Evolutionary conservation across 148 eudicot genomes (phyloP), one percentile per base, ranked within the genome.

Genomic region (Hydrangea macrophylla): DNA sequence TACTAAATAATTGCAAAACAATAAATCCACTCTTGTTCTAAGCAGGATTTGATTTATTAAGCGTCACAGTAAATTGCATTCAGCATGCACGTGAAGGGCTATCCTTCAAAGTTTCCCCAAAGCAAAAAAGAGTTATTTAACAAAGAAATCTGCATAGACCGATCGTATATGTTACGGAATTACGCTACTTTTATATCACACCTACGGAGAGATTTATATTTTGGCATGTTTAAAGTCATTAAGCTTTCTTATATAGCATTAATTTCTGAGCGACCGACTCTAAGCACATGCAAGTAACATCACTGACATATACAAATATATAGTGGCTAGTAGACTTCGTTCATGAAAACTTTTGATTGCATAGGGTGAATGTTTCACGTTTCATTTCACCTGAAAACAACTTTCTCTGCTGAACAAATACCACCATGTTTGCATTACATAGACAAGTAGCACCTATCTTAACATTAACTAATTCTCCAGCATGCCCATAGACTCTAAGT

Each of bases 391-490:
- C 56, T 6, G 24, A 13, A 17, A 54, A 10, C 61, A 33, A 42
- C 48, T n/a, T 33, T 42, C 5, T 22, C 48, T 25, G 59, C 55
- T 54, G 6, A 10, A 64, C 0, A 10, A 40, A 64, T 8, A 40
- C 12, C 22, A 37, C 15, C 9, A 9, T 58, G 58, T 8, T 33
- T 35, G 1, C 24, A 59, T 5, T 11, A 66, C 37, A 36, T 45
- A 73, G 23, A 1, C 23, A 55, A n/a, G 39, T 73, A 59, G 42
- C 30, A 61, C n/a, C 17, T 40, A 11, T 48, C 65, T 45, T 30
- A 53, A 26, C 2, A 30, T 37, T n/a, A n/a, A n/a, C n/a, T n/a
- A n/a, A n/a, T n/a, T n/a, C n/a, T n/a, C n/a, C n/a, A n/a, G n/a
- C n/a, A n/a, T n/a, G n/a, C n/a, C n/a, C n/a, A n/a, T n/a, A n/a